Evolutionary conservation across 495 filamentous ascomycete species (phyloP).

Genomic region (Aspergillus carlsbadensis): DNA sequence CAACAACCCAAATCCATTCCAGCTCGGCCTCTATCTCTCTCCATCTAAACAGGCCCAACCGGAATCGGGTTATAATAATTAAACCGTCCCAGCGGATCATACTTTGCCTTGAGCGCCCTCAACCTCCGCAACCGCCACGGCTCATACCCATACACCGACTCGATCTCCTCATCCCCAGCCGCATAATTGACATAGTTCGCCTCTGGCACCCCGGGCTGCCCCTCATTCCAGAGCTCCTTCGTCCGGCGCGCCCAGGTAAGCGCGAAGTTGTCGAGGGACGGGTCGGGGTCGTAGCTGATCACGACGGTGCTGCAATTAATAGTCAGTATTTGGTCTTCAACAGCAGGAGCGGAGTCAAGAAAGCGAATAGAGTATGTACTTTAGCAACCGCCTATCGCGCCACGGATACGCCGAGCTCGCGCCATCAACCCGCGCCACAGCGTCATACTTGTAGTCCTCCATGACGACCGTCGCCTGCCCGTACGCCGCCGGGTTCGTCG

Average conservation of each 20-base stretch:
- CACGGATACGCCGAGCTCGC: neutral
- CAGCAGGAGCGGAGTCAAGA: neutral
- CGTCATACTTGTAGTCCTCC: constrained; percentile 4
- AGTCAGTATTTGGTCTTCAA: neutral
- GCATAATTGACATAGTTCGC: constrained; percentile 15
- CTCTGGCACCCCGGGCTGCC: constrained; percentile 1
- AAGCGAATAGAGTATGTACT: neutral
- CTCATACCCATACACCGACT: constrained; percentile 11
- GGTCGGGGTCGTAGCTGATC: too few species aligned
- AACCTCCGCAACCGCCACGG: constrained; percentile 10
- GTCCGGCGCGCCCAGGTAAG: neutral
- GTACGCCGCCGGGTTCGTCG: neutral
- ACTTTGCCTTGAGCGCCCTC: neutral
- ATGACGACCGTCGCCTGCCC: neutral
- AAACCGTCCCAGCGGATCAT: too few species aligned
- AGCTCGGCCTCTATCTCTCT: too few species aligned
- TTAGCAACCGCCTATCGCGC: too few species aligned
- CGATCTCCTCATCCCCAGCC: neutral
- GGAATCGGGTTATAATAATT: too few species aligned
- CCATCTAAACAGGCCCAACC: too few species aligned
- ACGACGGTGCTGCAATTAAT: neutral
- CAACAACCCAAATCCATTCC: too few species aligned
- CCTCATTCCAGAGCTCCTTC: constrained; percentile 5
- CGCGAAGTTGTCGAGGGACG: too few species aligned
- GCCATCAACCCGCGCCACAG: neutral